These are phyloP conservation scores for Ustilago xerochloae DNA, from an alignment of 1,284 basidiomycete genomes.

Conservation along the genomic window DNA sequence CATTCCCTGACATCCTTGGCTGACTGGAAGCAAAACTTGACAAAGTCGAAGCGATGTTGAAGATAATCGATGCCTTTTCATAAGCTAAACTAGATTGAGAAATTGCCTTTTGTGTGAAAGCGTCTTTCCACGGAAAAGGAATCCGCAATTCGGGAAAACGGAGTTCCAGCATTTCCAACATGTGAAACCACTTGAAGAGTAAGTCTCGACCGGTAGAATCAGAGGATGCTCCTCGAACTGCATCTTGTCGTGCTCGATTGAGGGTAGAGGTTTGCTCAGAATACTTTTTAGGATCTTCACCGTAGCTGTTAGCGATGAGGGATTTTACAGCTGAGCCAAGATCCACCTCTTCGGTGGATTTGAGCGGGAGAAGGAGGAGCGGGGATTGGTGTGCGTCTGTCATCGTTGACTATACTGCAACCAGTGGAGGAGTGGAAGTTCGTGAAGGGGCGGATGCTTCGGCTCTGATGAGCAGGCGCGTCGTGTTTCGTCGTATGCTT, in stretches of 20 bases:
- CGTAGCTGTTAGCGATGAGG: conserved; percentile 90
- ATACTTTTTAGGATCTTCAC: conserved; percentile 90
- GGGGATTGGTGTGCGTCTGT: conserved; percentile 48
- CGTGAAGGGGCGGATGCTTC: neutral
- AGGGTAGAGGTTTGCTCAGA: conserved; percentile 83
- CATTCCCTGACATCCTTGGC: conserved; percentile 69
- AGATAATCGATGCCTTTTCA: conserved; percentile 97
- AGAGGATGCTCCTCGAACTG: conserved; percentile 93
- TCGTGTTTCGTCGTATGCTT: too few relatives aligned
- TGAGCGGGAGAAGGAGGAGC: conserved; percentile 69
- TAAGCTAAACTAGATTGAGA: conserved; percentile 96
- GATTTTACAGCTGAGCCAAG: conserved; percentile 87
- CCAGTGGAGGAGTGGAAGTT: neutral
- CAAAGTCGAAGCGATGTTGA: conserved; percentile 94
- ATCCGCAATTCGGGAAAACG: conserved; percentile 96
- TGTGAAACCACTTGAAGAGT: conserved; percentile 99
- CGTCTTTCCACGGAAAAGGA: conserved; percentile 93
- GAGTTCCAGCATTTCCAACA: conserved; percentile 95
- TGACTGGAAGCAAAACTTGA: conserved; percentile 86
- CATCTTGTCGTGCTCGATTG: conserved; percentile 91
- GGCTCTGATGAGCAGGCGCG: neutral
- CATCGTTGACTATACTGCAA: conserved; percentile 14
- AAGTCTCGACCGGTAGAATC: conserved; percentile 76
- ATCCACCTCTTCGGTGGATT: conserved; percentile 77
- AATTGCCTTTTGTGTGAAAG: conserved; percentile 89